phyloP scores from a whole-genome alignment of 257 asterid genomes.

The Oldenlandia corymbosa region DNA sequence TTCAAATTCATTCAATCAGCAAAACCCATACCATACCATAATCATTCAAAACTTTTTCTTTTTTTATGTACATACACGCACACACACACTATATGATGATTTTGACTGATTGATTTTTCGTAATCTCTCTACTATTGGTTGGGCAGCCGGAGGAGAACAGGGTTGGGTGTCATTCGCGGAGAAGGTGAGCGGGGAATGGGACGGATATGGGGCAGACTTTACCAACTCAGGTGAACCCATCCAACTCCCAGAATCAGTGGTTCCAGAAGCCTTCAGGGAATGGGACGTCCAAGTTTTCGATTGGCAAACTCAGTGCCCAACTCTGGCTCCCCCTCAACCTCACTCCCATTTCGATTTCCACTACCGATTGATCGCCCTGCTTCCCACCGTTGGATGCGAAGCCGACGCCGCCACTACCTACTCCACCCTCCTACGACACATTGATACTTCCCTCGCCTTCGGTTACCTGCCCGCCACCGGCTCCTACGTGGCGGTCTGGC shows the following conservation, averaged over 20 bases:
- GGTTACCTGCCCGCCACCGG: slow-evolving; percentile 57
- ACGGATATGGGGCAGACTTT: slow-evolving; percentile 88
- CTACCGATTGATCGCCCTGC: slow-evolving; percentile 58
- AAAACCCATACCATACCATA: too few relatives aligned
- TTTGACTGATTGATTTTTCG: too few relatives aligned
- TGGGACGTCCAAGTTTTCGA: slow-evolving; percentile 90
- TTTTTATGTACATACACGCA: too few relatives aligned
- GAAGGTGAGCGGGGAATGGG: slow-evolving; percentile 91
- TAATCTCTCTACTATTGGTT: too few relatives aligned
- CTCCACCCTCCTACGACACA: slow-evolving; percentile 36
- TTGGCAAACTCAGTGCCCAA: slow-evolving; percentile 98
- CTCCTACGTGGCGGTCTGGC: slow-evolving; percentile 66
- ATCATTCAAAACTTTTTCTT: too few relatives aligned
- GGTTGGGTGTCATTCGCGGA: slow-evolving; percentile 61
- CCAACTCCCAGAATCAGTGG: slow-evolving; percentile 76
- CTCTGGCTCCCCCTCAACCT: slow-evolving; percentile 44
- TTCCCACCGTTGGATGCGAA: slow-evolving; percentile 95
- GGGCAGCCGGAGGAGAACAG: too few relatives aligned
- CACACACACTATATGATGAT: too few relatives aligned
- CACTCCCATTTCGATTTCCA: slow-evolving; percentile 22
- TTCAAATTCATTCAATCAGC: too few relatives aligned
- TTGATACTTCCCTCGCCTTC: slow-evolving; percentile 29
- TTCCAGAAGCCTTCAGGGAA: slow-evolving; percentile 81
- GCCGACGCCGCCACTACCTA: slow-evolving; percentile 86
- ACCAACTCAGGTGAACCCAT: slow-evolving; percentile 52